A percentile compares a stretch with the other conserved stretches of the same genome.
Conservation (phyloP, 2,329 filamentous ascomycete species). For the Fusarium equiseti region DNA sequence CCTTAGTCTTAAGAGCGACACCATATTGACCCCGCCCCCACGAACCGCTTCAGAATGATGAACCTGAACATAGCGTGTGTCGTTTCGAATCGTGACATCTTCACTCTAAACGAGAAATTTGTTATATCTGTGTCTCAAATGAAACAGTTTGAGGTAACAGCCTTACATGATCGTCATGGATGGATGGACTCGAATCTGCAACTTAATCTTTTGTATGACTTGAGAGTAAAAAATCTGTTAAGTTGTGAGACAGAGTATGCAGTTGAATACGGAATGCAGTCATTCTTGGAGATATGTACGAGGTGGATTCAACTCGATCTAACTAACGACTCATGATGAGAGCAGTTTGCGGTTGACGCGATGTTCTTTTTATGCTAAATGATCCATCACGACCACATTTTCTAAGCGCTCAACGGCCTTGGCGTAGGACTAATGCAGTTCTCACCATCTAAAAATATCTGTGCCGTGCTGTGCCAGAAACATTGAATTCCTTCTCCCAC, state of each 20-base stretch:
- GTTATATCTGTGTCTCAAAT: neutral
- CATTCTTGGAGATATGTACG: neutral
- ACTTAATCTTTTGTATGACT: neutral
- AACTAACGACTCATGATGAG: neutral
- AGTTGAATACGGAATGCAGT: neutral
- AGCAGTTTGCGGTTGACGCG: conserved; percentile 1
- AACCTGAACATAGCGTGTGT: neutral
- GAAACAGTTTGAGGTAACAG: neutral
- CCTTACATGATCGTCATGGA: neutral
- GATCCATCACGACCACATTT: conserved; percentile 3
- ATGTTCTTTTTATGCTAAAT: neutral
- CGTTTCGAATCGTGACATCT: neutral
- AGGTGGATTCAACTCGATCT: neutral
- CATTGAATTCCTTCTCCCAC: conserved; percentile 25
- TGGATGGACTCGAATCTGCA: neutral
- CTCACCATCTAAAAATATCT: conserved; percentile 28
- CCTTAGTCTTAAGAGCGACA: neutral
- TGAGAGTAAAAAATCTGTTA: neutral
- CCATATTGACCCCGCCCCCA: conserved; percentile 8
- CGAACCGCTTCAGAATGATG: conserved; percentile 4
- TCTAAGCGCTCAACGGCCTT: conserved; percentile 4
- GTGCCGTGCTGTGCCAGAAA: neutral
- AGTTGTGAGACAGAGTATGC: neutral
- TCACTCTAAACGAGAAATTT: neutral
- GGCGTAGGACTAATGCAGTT: neutral